Evolutionary conservation across 2,329 filamentous ascomycete species (phyloP).

Genomic region (Pseudogymnoascus sp.): DNA sequence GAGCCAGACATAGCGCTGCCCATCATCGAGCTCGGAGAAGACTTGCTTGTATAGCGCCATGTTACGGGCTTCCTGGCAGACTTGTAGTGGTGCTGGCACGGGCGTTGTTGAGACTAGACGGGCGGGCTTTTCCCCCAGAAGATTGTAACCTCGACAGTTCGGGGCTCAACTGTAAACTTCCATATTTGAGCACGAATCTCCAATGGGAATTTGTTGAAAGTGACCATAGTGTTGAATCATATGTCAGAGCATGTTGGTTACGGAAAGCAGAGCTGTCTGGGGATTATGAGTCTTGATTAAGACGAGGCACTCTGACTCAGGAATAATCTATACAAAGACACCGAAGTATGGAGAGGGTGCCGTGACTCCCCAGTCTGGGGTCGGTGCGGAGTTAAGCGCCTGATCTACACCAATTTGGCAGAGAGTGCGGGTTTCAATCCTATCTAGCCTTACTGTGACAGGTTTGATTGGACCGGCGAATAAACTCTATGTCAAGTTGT

Average conservation of each 20-base stretch:
- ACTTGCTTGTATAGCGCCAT: neutral
- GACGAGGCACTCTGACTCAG: neutral
- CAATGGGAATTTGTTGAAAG: conserved; percentile 15
- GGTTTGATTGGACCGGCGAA: neutral
- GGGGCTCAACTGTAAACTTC: conserved; percentile 13
- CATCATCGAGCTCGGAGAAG: neutral
- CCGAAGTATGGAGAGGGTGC: neutral
- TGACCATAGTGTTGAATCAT: neutral
- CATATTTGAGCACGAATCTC: conserved; percentile 17
- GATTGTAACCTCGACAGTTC: conserved; percentile 10
- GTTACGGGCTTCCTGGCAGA: neutral
- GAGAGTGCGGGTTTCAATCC: neutral
- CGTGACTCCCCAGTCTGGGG: neutral
- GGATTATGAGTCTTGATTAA: neutral
- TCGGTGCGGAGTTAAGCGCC: neutral
- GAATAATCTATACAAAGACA: neutral
- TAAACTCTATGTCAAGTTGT: neutral
- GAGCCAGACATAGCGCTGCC: neutral
- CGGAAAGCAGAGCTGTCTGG: neutral
- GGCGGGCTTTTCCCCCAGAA: neutral
- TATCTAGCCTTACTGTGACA: neutral
- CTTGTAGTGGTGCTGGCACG: neutral
- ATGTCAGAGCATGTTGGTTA: neutral
- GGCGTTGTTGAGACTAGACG: neutral
- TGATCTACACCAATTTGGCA: neutral